Conservation (phyloP, 345 rosid genomes). For the Microcos paniculata region DNA sequence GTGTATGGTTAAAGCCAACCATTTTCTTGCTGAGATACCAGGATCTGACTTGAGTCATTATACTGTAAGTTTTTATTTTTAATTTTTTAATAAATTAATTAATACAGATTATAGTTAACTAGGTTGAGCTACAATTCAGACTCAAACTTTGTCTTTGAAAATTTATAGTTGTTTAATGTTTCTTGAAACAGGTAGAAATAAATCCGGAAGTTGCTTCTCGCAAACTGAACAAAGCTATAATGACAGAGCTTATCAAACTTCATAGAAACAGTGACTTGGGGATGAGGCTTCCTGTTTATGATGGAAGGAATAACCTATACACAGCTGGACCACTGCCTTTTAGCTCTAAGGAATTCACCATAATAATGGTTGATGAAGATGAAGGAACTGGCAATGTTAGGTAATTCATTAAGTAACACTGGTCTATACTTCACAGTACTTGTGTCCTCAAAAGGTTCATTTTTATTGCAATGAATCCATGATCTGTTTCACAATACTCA, state of each 20-base stretch:
- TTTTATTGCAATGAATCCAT: not conserved
- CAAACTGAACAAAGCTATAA: slow-evolving; percentile 29
- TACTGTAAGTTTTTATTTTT: slow-evolving; percentile 24
- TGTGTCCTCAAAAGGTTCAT: not conserved
- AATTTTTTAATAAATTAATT: not conserved
- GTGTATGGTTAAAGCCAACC: slow-evolving; percentile 45
- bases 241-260: slow-evolving; percentile 32
- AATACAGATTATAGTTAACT: not conserved
- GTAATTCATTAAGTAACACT: slow-evolving; percentile 15
- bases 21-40: slow-evolving; percentile 40
- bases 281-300: slow-evolving; percentile 42
- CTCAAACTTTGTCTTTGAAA: not conserved
- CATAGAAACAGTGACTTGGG: slow-evolving; percentile 33
- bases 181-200: slow-evolving; percentile 31
- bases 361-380: slow-evolving; percentile 30
- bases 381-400: slow-evolving; percentile 26
- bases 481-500: not conserved
- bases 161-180: not conserved
- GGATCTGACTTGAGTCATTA: slow-evolving; percentile 37
- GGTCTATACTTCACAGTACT: not conserved
- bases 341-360: slow-evolving; percentile 28
- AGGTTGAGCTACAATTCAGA: not conserved
- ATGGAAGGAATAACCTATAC: slow-evolving; percentile 38
- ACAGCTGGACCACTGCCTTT: slow-evolving; percentile 43
- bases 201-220: slow-evolving; percentile 34